Base-by-base conservation (phyloP, 768 basidiomycete genomes). In the Chalciporus chontae region DNA sequence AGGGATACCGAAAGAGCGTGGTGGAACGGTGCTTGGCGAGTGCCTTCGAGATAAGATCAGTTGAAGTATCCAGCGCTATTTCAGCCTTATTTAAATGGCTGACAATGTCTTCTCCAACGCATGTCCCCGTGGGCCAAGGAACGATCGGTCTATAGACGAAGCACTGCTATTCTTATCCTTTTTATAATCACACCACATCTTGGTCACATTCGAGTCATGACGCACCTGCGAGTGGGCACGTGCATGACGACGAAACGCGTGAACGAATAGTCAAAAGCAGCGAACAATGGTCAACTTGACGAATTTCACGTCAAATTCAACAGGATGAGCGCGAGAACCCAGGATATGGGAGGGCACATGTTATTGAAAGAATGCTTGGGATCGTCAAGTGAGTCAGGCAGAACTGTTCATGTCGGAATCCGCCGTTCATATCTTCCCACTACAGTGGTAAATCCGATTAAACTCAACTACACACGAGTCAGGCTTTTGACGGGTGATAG, bases 381-480 rank as follows among this genome's bases (percentile, higher is more conserved):
- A 41, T 10, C 31, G 13, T 43, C 37, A 15, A 40, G 19, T 21
- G 43, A 56, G 26, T 53, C 50, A 53, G 14, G 14, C n/a, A 10
- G n/a, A 4, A 34, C 36, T 32, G 36, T 40, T 51, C 45, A 32
- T 11, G n/a, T 42, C 45, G 47, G 50, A 42, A 48, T 14, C 4
- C 7, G n/a, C 54, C 58, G 50, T 40, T 48, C 44, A 47, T 45
- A 50, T 51, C 29, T 17, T 19, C 57, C 49, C 46, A 19, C 34
- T 24, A 3, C 3, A n/a, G 18, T 37, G 37, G 34, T 36, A 36
- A 26, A 7, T 19, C 34, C 26, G 36, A 57, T 57, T 47, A 42
- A 56, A 53, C 47, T 45, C 59, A 45, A 48, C 48, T 43, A 27
- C 38, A 29, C 29, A 51, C 43, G 43, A 43, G 51, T 57, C 59